phyloP scores from a whole-genome alignment of 2,329 filamentous ascomycete genomes.

The Lasiodiplodia theobromae region DNA sequence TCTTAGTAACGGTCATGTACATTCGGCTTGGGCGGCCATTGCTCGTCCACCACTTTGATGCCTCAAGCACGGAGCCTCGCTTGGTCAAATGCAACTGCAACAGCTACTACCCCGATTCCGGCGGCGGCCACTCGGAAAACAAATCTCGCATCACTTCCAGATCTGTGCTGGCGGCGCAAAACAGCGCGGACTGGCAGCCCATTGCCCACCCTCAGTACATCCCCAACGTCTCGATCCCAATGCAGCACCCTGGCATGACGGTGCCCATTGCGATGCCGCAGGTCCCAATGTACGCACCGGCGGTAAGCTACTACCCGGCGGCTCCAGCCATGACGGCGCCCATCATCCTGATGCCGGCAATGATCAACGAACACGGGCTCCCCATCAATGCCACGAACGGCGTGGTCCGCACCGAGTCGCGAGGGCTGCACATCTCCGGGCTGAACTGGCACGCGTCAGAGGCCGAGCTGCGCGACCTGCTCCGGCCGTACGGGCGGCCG shows the following conservation, averaged over 20 bases:
- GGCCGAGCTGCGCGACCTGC: slow-evolving; percentile 39
- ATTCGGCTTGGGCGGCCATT: slow-evolving; percentile 36
- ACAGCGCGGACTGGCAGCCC: slow-evolving; percentile 10
- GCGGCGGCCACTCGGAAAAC: slow-evolving; percentile 40
- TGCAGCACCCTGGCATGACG: slow-evolving; percentile 30
- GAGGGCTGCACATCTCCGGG: slow-evolving; percentile 46
- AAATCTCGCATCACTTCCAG: slow-evolving; percentile 42
- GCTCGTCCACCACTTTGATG: slow-evolving; percentile 33
- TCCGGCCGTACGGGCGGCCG: slow-evolving; percentile 38
- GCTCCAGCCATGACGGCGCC: slow-evolving; percentile 18
- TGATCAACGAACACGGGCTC: slow-evolving; percentile 41
- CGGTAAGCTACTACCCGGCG: slow-evolving; percentile 34
- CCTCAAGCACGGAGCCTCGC: slow-evolving; percentile 35
- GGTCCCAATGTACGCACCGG: background rate
- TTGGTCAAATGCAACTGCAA: slow-evolving; percentile 47
- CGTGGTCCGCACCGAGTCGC: slow-evolving; percentile 45
- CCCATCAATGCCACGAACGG: slow-evolving; percentile 48
- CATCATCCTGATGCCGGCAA: background rate
- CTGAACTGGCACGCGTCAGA: slow-evolving; percentile 40
- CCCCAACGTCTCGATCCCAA: background rate
- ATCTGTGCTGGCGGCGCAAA: slow-evolving; percentile 32
- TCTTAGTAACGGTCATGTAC: slow-evolving; percentile 41
- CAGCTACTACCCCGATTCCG: slow-evolving; percentile 35
- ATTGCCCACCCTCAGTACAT: background rate
- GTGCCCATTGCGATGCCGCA: slow-evolving; percentile 31